Evolutionary conservation across 2,329 filamentous ascomycete genomes (phyloP).

Genomic region (Aureobasidium pullulans): DNA sequence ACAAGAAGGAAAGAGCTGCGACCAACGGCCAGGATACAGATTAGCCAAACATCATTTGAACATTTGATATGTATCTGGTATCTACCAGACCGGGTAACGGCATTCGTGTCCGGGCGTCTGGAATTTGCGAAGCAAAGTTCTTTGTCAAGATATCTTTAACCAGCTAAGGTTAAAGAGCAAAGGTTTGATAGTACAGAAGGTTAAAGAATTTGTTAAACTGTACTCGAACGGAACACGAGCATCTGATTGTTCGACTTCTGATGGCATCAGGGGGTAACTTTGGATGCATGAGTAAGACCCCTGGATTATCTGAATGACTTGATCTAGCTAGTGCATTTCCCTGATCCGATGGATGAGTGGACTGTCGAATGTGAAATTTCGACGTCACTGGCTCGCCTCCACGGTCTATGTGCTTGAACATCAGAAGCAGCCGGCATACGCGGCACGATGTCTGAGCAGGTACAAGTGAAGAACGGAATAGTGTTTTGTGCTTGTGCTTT

Average conservation of each 20-base stretch:
- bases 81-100: too few relatives aligned
- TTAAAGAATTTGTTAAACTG: background rate
- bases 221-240: background rate
- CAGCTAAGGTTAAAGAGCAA: background rate
- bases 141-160: background rate
- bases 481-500: slow-evolving; percentile 15
- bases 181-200: background rate
- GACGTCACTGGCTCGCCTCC: too few relatives aligned
- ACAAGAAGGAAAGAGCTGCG: background rate
- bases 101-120: too few relatives aligned
- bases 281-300: too few relatives aligned
- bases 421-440: background rate
- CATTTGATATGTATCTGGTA: background rate
- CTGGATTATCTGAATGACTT: too few relatives aligned
- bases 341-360: too few relatives aligned
- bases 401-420: background rate
- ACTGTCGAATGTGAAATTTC: too few relatives aligned
- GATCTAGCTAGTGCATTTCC: too few relatives aligned
- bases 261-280: too few relatives aligned
- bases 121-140: too few relatives aligned
- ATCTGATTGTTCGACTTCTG: background rate
- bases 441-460: background rate
- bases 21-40: too few relatives aligned
- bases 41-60: background rate
- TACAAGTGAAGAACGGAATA: background rate